A percentile compares a stretch with the other conserved stretches of the same genome.
These are phyloP conservation scores for Clavaria fumosa DNA, from an alignment of 768 basidiomycete species.

Conservation along the genomic window DNA sequence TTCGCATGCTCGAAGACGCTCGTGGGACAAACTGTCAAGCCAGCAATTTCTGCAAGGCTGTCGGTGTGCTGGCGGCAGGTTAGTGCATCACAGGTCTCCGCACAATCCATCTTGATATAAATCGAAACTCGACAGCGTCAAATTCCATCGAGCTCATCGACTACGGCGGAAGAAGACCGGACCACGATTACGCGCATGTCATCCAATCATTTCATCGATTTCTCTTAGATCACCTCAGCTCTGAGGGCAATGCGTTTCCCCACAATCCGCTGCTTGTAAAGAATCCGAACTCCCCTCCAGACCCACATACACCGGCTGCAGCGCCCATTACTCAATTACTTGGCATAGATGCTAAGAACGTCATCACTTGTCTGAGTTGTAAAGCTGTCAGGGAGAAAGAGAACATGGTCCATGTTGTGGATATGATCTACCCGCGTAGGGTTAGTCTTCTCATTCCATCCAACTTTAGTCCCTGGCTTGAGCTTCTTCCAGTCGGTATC, in stretches of 20 bases:
- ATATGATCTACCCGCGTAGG: constrained; percentile 76
- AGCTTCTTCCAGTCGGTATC: constrained; percentile 16
- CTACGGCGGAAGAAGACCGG: constrained; percentile 60
- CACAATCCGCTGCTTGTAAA: constrained; percentile 39
- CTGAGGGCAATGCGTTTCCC: constrained; percentile 52
- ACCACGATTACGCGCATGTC: constrained; percentile 68
- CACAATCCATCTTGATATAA: background rate
- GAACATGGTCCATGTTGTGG: constrained; percentile 68
- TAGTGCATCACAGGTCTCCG: constrained; percentile 9
- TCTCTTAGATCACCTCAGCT: constrained; percentile 68
- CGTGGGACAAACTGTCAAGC: constrained; percentile 89
- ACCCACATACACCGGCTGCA: constrained; percentile 22
- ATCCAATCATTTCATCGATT: constrained; percentile 95
- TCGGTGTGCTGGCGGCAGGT: constrained; percentile 83
- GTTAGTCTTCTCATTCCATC: constrained; percentile 25
- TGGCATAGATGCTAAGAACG: constrained; percentile 63
- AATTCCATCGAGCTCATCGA: constrained; percentile 85
- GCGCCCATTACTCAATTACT: constrained; percentile 79
- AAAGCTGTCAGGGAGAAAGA: constrained; percentile 58
- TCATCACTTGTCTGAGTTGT: constrained; percentile 64
- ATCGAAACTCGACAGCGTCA: constrained; percentile 25
- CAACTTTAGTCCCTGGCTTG: constrained; percentile 1
- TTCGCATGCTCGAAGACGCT: constrained; percentile 92
- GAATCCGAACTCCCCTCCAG: constrained; percentile 12
- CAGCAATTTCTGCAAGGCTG: constrained; percentile 92